Conservation (phyloP, 805 yeast genomes). For the Ogataea corticis region DNA sequence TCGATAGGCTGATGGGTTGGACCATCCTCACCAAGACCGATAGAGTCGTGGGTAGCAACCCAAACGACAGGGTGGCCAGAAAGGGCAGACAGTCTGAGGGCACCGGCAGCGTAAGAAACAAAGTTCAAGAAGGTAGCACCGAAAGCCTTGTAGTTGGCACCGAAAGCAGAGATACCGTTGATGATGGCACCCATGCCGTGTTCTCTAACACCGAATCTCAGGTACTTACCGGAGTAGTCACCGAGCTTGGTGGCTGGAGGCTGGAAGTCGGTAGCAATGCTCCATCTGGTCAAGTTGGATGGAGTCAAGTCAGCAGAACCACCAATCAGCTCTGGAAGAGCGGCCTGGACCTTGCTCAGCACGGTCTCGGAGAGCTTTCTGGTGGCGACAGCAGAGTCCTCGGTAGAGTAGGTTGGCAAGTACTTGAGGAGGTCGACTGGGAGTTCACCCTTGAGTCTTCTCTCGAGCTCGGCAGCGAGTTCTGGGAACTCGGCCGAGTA, state of each 20-base stretch:
- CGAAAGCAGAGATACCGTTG: conserved; percentile 94
- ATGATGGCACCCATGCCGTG: conserved; percentile 98
- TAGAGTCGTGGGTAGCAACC: conserved; percentile 90
- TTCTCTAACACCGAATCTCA: conserved; percentile 98
- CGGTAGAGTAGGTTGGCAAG: conserved; percentile 77
- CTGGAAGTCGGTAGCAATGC: conserved; percentile 88
- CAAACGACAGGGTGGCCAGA: conserved; percentile 82
- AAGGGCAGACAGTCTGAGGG: conserved; percentile 80
- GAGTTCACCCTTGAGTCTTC: conserved; percentile 76
- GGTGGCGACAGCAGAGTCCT: conserved; percentile 84
- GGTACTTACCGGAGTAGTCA: conserved; percentile 86
- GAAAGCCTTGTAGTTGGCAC: conserved; percentile 82
- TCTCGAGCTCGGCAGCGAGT: conserved; percentile 71
- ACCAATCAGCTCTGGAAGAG: conserved; percentile 86
- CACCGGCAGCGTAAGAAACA: conserved; percentile 80
- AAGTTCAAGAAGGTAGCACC: conserved; percentile 99
- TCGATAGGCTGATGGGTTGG: conserved; percentile 94
- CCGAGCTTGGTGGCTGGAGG: conserved; percentile 79
- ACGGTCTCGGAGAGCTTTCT: conserved; percentile 91
- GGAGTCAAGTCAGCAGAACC: conserved; percentile 99
- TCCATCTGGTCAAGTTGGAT: conserved; percentile 90
- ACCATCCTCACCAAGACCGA: conserved; percentile 91
- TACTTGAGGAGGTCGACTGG: conserved; percentile 79
- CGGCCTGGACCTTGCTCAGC: conserved; percentile 58
- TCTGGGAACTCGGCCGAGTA: conserved; percentile 74